Base-by-base conservation (phyloP, 345 rosid species). In the Rhizophora apiculata region DNA sequence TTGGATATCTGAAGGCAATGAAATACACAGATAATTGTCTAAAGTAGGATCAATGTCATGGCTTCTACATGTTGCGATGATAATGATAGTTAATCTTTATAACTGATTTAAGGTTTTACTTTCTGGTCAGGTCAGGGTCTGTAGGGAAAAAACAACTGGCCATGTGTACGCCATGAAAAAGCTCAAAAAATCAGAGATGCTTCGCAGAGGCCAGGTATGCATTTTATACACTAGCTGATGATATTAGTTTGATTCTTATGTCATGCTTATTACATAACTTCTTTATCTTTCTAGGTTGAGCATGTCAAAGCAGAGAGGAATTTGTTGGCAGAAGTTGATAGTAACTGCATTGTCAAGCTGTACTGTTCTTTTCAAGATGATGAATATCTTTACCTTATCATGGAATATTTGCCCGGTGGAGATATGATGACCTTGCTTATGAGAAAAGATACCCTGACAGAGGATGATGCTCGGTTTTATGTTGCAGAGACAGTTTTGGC, bases 141-240 rank as follows among this genome's bases (percentile, higher is more conserved):
- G 97, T 72, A 86, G 78, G 81, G 98, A 95, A 84, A 92, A 86
- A 82, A 83, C 92, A 36, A 87, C 98, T 30, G 91, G 91, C 55
- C 87, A 90, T 69, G 98, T 95, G 68, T 92, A 92, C 73, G 99
- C 97, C 21, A 95, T 95, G 99, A 95, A 95, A 81, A 90, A 88
- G 74, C 96, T 89, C 56, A 89, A 86, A 77, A 89, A 89, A 75
- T 86, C 96, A 0, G 98, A 94, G 87, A 94, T 94, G 97, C 95
- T 94, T 81, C 96, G 96, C 18, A 86, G 98, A 83, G 98, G 98
- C 81, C 98, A 94, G 89, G 97, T 88, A 76, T 62, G 30, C 48
- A 59, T 76, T 69, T 70, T 69, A 31, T 49, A 37, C 52, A 64
- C 64, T 76, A 32, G 39, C 39, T 64, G 53, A 37, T 54, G 52